Conservation (phyloP, 2,329 filamentous ascomycete genomes). For the Microdochium paspali region DNA sequence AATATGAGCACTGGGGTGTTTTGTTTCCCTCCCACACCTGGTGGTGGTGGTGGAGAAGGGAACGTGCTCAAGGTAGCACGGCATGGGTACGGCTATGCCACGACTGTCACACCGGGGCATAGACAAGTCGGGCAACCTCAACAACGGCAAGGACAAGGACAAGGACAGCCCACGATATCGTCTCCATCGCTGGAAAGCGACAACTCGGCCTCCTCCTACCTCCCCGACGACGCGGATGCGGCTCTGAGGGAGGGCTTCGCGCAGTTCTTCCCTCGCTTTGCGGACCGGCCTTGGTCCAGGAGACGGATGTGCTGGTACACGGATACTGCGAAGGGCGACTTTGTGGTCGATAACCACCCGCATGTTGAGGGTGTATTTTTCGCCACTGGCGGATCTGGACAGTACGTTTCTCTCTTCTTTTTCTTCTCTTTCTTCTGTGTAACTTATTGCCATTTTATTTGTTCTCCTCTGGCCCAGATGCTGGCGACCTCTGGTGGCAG, state of each 20-base stretch:
- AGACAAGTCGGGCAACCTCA: no score
- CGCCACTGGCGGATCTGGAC: slow-evolving; percentile 36
- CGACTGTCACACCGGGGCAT: not conserved
- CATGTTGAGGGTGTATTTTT: slow-evolving; percentile 33
- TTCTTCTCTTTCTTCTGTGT: not conserved
- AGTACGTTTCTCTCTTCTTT: slow-evolving; percentile 12
- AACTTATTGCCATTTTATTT: no score
- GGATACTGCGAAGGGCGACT: slow-evolving; percentile 55
- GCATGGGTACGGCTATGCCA: slow-evolving; percentile 43
- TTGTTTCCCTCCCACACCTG: slow-evolving; percentile 39
- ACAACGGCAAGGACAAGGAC: not conserved
- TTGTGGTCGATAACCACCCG: slow-evolving; percentile 49
- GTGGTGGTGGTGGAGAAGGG: not conserved
- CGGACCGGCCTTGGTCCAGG: slow-evolving; percentile 37
- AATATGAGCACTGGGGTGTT: slow-evolving; percentile 45
- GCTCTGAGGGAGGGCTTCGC: slow-evolving; percentile 40
- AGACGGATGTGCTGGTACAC: slow-evolving; percentile 55
- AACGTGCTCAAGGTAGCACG: slow-evolving; percentile 48
- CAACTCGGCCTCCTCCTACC: slow-evolving; percentile 28
- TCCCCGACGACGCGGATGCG: slow-evolving; percentile 40
- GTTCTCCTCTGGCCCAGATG: no score
- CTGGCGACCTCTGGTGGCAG: no score
- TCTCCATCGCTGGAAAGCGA: slow-evolving; percentile 23
- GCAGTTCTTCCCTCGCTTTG: slow-evolving; percentile 44
- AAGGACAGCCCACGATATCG: slow-evolving; percentile 20